Evolutionary conservation across 257 asterid genomes (phyloP).

Genomic region (Nicotiana obtusifolia): DNA sequence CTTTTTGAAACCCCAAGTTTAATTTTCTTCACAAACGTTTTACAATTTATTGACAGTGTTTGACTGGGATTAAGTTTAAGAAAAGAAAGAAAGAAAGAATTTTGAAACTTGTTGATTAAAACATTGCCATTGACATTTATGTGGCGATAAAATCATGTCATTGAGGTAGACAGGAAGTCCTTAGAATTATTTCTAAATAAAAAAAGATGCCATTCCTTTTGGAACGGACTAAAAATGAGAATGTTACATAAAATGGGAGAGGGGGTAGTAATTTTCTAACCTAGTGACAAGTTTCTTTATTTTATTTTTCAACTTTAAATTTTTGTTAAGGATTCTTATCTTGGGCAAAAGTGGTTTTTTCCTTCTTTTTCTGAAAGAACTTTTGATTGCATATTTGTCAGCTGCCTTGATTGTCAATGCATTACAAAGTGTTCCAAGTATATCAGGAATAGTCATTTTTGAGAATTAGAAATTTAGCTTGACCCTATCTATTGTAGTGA

Average conservation of each 20-base stretch:
- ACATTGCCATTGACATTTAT: too few species aligned
- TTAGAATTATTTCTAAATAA: too few species aligned
- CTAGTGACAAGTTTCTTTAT: neutral
- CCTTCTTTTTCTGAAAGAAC: neutral
- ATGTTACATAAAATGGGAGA: neutral
- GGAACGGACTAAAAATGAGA: too few species aligned
- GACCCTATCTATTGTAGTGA: neutral
- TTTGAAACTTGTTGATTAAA: too few species aligned
- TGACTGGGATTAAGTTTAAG: too few species aligned
- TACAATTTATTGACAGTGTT: neutral
- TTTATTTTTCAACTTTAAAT: neutral
- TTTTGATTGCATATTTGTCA: neutral
- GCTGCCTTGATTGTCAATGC: neutral
- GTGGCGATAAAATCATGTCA: too few species aligned
- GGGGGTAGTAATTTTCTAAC: neutral
- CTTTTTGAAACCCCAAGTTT: neutral
- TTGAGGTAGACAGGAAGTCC: too few species aligned
- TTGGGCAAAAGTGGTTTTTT: neutral
- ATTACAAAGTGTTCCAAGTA: neutral
- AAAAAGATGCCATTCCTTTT: too few species aligned
- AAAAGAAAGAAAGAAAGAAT: too few species aligned
- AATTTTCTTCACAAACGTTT: neutral
- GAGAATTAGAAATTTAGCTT: neutral
- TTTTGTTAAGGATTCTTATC: neutral
- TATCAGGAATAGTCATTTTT: neutral